Evolutionary conservation across 495 filamentous ascomycete genomes (phyloP), one percentile per base, ranked within the genome.

Genomic region (Acidomyces sp.): DNA sequence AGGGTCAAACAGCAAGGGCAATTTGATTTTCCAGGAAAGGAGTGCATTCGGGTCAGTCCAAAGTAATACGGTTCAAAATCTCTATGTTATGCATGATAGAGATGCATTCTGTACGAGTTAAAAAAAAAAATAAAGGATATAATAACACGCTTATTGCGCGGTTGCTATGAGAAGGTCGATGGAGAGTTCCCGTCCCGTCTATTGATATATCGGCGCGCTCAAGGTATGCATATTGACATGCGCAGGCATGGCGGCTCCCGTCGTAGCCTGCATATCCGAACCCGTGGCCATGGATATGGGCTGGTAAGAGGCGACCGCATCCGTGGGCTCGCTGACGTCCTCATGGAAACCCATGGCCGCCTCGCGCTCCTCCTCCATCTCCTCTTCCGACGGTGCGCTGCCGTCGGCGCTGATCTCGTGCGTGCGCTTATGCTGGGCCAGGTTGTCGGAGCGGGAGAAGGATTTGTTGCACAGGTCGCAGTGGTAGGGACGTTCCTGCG

Each of bases 391-490:
- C 52, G 61, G 84, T 58, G 46, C 66, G 55, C 45, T 59, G 24
- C 77, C 81, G 50, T 93, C 84, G 26, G 76, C 75, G 25, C 71
- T 70, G 22, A 74, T 74, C 62, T 95, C 88, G 54, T 97, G 90
- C 21, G 88, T 96, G 16, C 90, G 85, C 63, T 85, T 86, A 66
- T 97, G 90, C 80, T 97, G 90, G 60, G 90, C 90, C 60, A 97
- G 78, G 61, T 97, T 97, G 67, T 97, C 90, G 52, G 86, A 94
- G 56, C 90, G 75, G 33, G 90, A 95, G 63, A 97, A 97, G 33
- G 88, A 90, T 65, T 96, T 96, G 72, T 78, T 93, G 75, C 90
- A 97, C 60, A 92, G 81, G 55, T 80, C 79, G 71, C 90, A 97
- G 53, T 85, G 78, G 62, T 97, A 97, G 52, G 90, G 90, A 68